A percentile compares a stretch with the other conserved stretches of the same genome.
Conservation (phyloP, 306 rosid species). For the Urtica urens region DNA sequence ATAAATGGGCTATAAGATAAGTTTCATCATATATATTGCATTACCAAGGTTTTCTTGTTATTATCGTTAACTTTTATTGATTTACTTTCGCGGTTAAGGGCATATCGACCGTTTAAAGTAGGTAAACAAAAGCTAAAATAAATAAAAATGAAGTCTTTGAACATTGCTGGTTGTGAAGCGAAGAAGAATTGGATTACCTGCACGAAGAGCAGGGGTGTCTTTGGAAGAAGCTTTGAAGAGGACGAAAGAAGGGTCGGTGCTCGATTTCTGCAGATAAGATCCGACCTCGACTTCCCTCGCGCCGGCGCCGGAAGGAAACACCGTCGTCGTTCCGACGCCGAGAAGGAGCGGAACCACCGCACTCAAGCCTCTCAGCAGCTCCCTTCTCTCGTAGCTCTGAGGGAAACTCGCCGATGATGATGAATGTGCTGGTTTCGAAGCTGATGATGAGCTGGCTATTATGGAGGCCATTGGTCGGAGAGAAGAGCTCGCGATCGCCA, state of each 20-base stretch:
- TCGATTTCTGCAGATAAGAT: constrained; percentile 60
- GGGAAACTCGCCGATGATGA: constrained; percentile 1
- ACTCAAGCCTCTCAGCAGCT: constrained; percentile 44
- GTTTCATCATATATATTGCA: no score
- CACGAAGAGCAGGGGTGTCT: constrained; percentile 98
- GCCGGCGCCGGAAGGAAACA: constrained; percentile 28
- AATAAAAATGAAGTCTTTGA: background rate
- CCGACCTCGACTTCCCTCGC: constrained; percentile 67
- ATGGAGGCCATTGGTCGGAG: constrained; percentile 16
- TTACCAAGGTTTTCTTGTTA: no score
- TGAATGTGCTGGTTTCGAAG: constrained; percentile 25
- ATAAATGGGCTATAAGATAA: no score
- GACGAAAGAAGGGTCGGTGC: constrained; percentile 73
- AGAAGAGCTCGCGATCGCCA: constrained; percentile 31
- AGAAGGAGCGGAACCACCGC: constrained; percentile 35
- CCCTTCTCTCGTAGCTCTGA: constrained; percentile 29
- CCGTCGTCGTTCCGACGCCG: constrained; percentile 5
- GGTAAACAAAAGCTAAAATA: background rate
- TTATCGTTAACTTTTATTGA: no score
- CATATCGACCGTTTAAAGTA: no score
- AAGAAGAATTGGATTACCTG: constrained; percentile 38
- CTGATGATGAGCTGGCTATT: constrained; percentile 10
- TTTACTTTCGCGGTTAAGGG: no score
- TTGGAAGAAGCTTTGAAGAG: constrained; percentile 67
- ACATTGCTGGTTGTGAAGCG: no score